A percentile compares a stretch with the other conserved stretches of the same genome.
phyloP scores from a whole-genome alignment of 2,329 filamentous ascomycete genomes.

The Clonostachys byssicola region DNA sequence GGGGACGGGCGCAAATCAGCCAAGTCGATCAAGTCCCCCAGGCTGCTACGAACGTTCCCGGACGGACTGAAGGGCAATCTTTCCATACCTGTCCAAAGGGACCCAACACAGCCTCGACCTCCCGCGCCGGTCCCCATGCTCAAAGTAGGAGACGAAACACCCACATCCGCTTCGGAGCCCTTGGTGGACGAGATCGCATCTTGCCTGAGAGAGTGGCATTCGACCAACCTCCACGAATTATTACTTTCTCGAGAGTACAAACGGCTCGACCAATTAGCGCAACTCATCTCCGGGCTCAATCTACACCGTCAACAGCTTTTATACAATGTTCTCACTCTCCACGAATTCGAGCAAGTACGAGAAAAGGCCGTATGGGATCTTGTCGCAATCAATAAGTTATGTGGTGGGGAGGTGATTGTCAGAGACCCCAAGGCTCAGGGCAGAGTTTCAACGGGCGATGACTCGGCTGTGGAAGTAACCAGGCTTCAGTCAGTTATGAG shows the following conservation, averaged over 20 bases:
- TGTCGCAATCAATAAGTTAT: constrained; percentile 89
- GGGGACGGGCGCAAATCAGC: constrained; percentile 11
- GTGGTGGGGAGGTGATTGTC: constrained; percentile 91
- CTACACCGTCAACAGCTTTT: constrained; percentile 83
- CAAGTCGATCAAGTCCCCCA: constrained; percentile 17
- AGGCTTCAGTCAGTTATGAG: constrained; percentile 95
- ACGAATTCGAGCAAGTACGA: constrained; percentile 76
- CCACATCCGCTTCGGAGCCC: constrained; percentile 83
- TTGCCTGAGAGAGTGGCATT: constrained; percentile 96
- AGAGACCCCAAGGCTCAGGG: constrained; percentile 81
- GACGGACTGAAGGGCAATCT: constrained; percentile 35
- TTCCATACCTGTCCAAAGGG: constrained; percentile 47
- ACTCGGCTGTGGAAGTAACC: constrained; percentile 88
- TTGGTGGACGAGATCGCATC: constrained; percentile 97
- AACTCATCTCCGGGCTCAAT: constrained; percentile 78
- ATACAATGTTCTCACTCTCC: constrained; percentile 85
- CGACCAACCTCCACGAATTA: constrained; percentile 90
- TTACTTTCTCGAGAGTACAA: constrained; percentile 79
- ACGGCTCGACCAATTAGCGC: constrained; percentile 75
- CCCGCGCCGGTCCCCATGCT: constrained; percentile 94
- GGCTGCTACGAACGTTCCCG: constrained; percentile 25
- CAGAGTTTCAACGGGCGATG: constrained; percentile 82
- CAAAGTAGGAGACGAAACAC: constrained; percentile 95
- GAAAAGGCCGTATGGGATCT: constrained; percentile 95
- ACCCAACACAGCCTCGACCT: constrained; percentile 69